A percentile compares a stretch with the other conserved stretches of the same genome.
Evolutionary conservation across 192 early-diverging fungal genomes (phyloP).

Genomic region (Chytriomyces sp.): DNA sequence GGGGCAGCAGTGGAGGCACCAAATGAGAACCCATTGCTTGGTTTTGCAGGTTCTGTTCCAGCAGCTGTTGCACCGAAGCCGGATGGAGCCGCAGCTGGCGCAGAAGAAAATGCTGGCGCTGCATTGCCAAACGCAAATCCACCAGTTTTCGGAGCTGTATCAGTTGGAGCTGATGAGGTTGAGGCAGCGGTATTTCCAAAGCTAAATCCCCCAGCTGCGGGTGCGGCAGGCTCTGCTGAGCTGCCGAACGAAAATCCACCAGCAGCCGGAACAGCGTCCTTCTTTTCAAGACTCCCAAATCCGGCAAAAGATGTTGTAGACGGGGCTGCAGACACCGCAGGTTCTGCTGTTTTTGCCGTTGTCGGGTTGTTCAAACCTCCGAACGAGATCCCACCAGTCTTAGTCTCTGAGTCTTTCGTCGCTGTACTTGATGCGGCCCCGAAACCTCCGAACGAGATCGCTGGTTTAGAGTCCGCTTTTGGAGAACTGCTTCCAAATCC

Average conservation of each 20-base stretch:
- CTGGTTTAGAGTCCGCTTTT: neutral
- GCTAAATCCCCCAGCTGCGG: neutral
- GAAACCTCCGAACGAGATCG: neutral
- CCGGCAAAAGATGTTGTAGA: neutral
- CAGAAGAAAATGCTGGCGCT: neutral
- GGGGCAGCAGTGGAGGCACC: neutral
- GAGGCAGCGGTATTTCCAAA: neutral
- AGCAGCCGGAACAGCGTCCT: neutral
- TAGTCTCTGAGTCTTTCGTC: neutral
- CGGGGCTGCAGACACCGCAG: constrained; percentile 8
- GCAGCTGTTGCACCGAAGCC: neutral
- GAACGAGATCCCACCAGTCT: neutral
- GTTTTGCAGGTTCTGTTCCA: neutral
- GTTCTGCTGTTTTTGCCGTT: neutral
- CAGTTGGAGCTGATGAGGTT: constrained; percentile 1
- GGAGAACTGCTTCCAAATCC: neutral
- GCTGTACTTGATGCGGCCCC: neutral
- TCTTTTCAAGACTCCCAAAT: neutral
- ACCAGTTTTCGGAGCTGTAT: neutral
- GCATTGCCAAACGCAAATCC: neutral
- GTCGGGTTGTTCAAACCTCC: neutral
- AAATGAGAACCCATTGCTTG: neutral
- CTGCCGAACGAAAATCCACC: constrained; percentile 9
- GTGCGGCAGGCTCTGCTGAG: neutral
- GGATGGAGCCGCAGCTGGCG: constrained; percentile 6